Evolutionary conservation across 2,329 filamentous ascomycete species (phyloP), one percentile per base, ranked within the genome.

Genomic region (Microsporum ferrugineum): DNA sequence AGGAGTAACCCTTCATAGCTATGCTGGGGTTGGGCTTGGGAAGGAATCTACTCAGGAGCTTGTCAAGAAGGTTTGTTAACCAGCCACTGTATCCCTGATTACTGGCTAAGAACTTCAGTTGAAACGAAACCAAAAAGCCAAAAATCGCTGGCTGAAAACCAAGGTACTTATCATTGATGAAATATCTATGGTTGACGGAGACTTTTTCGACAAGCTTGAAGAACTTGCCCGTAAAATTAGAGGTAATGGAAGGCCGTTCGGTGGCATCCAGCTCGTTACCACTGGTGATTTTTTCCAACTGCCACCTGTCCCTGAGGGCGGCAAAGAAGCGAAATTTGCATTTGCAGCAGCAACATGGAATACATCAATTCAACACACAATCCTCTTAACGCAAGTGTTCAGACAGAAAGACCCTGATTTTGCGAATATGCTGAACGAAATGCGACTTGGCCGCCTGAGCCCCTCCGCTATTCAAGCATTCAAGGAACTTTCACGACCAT

Each of bases 271-370:
- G 67, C 81, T 99, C 34, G 84, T 99, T 61, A 89, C 99, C 63
- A 99, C 94, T 0, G 94, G 94, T 2, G 94, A 99, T 70, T 99
- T 99, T 75, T 99, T 99, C 74, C 94, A 99, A 72, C 77, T 99
- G 2, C 94, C 94, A 0, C 94, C 94, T 0, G 94, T 99, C 0
- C 91, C 92, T 1, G 91, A 96, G 12, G 78, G 78, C 45, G 84
- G 83, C 47, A 84, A 85, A 59, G 81, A 86, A 31, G 84, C 87
- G 55, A 96, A 91, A 70, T 99, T 99, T 72, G 88, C 91, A 0
- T 99, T 99, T 71, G 89, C 96, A 68, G 91, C 91, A 5, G 83
- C 84, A 2, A 95, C 91, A 0, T 99, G 95, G 94, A 86, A 81
- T 61, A 96, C 91, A 0, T 88, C 88, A 1, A 95, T 99, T 63